A percentile compares a stretch with the other conserved stretches of the same genome.
These are phyloP conservation scores for Sporothrix inflata DNA, from an alignment of 2,329 filamentous ascomycete genomes.

Conservation along the genomic window DNA sequence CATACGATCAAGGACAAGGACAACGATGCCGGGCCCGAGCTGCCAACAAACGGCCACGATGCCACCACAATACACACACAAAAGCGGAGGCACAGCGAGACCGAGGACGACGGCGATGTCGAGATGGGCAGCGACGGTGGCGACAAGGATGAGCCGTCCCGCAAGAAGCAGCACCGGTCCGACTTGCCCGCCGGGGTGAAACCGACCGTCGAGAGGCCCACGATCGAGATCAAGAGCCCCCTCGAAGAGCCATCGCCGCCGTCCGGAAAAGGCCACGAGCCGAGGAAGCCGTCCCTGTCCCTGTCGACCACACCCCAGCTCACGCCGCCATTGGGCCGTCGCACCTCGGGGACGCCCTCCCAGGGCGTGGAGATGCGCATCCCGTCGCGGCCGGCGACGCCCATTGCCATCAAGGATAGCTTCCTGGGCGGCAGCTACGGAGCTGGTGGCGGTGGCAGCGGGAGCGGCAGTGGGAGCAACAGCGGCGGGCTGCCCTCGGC, in stretches of 20 bases:
- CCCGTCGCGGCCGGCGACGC: slow-evolving; percentile 66
- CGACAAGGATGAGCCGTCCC: slow-evolving; percentile 41
- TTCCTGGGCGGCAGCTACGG: slow-evolving; percentile 34
- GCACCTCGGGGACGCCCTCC: slow-evolving; percentile 55
- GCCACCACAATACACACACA: slow-evolving; percentile 36
- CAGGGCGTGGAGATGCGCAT: slow-evolving; percentile 65
- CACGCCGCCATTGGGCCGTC: slow-evolving; percentile 50
- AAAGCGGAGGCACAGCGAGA: slow-evolving; percentile 39
- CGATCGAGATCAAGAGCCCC: slow-evolving; percentile 7
- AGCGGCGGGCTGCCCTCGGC: slow-evolving; percentile 40
- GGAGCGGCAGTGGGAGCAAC: slow-evolving; percentile 15
- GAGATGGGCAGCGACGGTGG: slow-evolving; percentile 29
- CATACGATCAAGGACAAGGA: not conserved
- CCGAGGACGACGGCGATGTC: slow-evolving; percentile 30
- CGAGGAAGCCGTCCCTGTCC: not conserved
- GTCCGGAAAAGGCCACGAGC: slow-evolving; percentile 27
- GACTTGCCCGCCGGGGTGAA: slow-evolving; percentile 35
- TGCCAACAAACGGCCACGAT: not conserved
- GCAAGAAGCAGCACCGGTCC: slow-evolving; percentile 53
- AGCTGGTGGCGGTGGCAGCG: slow-evolving; percentile 32
- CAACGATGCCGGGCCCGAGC: no score
- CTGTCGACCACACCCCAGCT: slow-evolving; percentile 27
- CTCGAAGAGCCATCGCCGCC: slow-evolving; percentile 22
- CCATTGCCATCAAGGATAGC: slow-evolving; percentile 43
- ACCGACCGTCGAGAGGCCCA: not conserved